A percentile compares a stretch with the other conserved stretches of the same genome.
These are phyloP conservation scores for Colletotrichum lupini DNA, from an alignment of 2,329 filamentous ascomycete species.

Conservation along the genomic window DNA sequence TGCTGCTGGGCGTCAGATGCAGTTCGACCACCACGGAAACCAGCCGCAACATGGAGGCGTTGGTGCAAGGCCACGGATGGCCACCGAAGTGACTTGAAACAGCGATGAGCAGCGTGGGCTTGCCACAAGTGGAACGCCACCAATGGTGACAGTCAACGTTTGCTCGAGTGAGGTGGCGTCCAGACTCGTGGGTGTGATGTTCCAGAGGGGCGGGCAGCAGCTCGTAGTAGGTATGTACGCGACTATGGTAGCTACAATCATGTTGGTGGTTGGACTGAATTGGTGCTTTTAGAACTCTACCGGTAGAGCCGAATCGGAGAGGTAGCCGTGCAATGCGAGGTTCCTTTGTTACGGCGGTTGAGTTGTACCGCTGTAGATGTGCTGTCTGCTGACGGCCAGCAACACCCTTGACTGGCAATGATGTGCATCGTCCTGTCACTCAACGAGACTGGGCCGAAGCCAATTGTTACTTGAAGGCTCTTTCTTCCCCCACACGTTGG, in stretches of 20 bases:
- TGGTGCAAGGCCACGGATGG: not conserved
- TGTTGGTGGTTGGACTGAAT: not conserved
- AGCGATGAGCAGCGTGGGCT: constrained; percentile 4
- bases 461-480: not conserved
- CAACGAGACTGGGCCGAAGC: not conserved
- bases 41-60: not conserved
- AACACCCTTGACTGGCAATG: not conserved
- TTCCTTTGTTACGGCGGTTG: not conserved
- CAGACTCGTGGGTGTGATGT: not conserved
- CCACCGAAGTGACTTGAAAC: constrained; percentile 19
- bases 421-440: not conserved
- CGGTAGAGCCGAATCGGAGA: not conserved
- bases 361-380: not conserved
- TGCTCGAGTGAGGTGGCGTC: constrained; percentile 1
- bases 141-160: not conserved
- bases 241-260: not conserved
- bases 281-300: not conserved
- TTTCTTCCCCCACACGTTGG: not conserved
- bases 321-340: not conserved
- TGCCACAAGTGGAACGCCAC: constrained; percentile 9
- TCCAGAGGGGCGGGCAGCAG: not conserved
- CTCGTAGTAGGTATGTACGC: not conserved
- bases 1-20: constrained; percentile 24
- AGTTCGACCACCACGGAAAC: constrained; percentile 20
- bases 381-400: constrained; percentile 14